Conservation (phyloP, 192 early-diverging fungal genomes). For the Coemansia erecta region DNA sequence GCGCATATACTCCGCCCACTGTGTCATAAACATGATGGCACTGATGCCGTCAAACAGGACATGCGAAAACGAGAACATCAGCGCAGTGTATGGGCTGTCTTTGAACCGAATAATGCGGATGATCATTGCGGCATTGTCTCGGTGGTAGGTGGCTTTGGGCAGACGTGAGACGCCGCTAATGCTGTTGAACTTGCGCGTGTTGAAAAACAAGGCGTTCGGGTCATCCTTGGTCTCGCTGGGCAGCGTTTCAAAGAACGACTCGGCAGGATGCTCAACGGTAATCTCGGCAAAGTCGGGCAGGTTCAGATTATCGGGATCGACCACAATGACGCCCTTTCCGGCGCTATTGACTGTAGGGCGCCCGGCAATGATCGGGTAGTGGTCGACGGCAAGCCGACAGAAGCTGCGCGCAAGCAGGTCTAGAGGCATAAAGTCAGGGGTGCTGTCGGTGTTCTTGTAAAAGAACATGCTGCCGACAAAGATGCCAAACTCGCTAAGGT, state of each 20-base stretch:
- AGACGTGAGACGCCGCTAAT: constrained; percentile 19
- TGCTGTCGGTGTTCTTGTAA: constrained; percentile 15
- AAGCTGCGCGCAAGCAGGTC: constrained; percentile 29
- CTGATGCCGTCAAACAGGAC: constrained; percentile 38
- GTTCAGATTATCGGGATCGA: constrained; percentile 33
- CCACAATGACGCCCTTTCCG: constrained; percentile 25
- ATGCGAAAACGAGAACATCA: constrained; percentile 35
- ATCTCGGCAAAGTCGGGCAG: constrained; percentile 41
- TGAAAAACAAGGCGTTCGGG: constrained; percentile 22
- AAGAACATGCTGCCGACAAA: constrained; percentile 28
- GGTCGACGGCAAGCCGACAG: constrained; percentile 29
- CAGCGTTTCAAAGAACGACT: constrained; percentile 23
- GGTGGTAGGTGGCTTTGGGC: constrained; percentile 33
- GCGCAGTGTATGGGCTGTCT: constrained; percentile 27
- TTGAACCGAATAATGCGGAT: constrained; percentile 35
- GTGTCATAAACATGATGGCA: constrained; percentile 18
- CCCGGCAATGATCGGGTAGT: constrained; percentile 42
- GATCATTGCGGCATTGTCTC: constrained; percentile 22
- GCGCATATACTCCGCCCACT: constrained; percentile 44
- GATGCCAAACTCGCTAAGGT: constrained; percentile 33
- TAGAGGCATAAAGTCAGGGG: constrained; percentile 28
- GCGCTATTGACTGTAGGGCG: constrained; percentile 21
- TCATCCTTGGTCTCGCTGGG: background rate
- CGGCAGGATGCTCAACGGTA: constrained; percentile 20
- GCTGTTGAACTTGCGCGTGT: constrained; percentile 31